Conservation (phyloP, 495 filamentous ascomycete genomes). For the Penicillium cinerascens region DNA sequence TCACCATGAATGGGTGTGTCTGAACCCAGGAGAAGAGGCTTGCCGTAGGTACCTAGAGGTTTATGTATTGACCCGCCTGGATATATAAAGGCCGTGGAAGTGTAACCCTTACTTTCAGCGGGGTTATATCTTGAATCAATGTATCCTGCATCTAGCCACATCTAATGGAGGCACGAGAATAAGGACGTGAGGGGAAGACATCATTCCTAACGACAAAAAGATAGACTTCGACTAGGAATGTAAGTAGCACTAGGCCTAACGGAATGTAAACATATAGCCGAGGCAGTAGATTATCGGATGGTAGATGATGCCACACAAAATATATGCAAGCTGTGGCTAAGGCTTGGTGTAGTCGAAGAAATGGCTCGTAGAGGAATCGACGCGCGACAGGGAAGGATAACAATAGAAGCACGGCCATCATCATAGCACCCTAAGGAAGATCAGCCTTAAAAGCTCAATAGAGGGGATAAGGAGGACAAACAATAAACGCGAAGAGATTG, state of each 20-base stretch:
- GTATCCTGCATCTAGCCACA: too few species aligned
- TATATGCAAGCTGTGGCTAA: constrained; percentile 16
- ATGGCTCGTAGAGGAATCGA: constrained; percentile 18
- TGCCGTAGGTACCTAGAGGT: constrained; percentile 33
- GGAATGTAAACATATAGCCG: constrained; percentile 28
- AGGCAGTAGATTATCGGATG: not conserved
- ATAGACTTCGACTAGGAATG: constrained; percentile 14
- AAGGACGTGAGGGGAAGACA: constrained; percentile 12
- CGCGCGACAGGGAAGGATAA: constrained; percentile 17
- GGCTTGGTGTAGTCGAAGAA: constrained; percentile 23
- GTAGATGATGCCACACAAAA: constrained; percentile 21
- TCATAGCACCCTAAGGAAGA: not conserved
- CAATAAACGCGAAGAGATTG: constrained; percentile 7
- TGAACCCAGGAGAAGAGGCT: constrained; percentile 31
- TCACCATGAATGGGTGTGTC: constrained; percentile 39
- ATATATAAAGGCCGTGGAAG: constrained; percentile 26
- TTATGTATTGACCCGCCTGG: constrained; percentile 37
- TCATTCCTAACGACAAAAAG: constrained; percentile 25
- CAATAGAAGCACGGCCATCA: constrained; percentile 1
- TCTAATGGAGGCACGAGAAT: too few species aligned
- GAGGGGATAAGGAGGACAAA: not conserved
- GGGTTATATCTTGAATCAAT: too few species aligned
- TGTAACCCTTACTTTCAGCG: constrained; percentile 9
- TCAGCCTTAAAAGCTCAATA: too few species aligned
- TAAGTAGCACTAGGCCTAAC: constrained; percentile 21